Percentiles rank a stretch among this genome's conserved stretches.
Conservation (phyloP, 2,329 filamentous ascomycete genomes). For the Madurella fahalii region DNA sequence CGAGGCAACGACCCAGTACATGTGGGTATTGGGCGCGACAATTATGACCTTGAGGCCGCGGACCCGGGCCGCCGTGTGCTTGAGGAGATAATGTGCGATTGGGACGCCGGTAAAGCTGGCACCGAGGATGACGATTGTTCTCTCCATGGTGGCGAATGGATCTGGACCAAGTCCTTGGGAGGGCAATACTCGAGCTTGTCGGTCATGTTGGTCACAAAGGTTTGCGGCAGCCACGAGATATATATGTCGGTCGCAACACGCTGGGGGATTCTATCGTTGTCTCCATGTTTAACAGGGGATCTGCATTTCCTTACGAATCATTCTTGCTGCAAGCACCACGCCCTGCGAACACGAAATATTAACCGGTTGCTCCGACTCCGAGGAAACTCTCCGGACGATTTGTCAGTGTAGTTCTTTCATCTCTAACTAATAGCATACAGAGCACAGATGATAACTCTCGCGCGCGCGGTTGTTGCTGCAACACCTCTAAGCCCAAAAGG, state of each 20-base stretch:
- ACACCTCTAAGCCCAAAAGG: neutral
- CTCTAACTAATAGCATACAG: too few relatives aligned
- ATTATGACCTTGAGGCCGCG: conserved; percentile 33
- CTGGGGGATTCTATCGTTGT: neutral
- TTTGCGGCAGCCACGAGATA: too few relatives aligned
- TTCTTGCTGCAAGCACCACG: too few relatives aligned
- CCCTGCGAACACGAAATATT: too few relatives aligned
- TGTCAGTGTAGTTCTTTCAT: too few relatives aligned
- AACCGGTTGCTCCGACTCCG: too few relatives aligned
- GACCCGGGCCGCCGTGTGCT: conserved; percentile 38
- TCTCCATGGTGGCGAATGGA: conserved; percentile 16
- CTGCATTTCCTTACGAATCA: too few relatives aligned
- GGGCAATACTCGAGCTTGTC: neutral
- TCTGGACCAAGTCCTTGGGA: neutral
- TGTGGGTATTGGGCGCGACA: conserved; percentile 27
- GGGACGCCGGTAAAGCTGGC: conserved; percentile 45
- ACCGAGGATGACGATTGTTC: conserved; percentile 47
- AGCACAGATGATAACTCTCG: too few relatives aligned
- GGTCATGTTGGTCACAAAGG: too few relatives aligned
- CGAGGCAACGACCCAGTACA: conserved; percentile 26
- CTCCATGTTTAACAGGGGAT: neutral
- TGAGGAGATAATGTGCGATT: conserved; percentile 48
- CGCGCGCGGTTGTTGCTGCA: neutral
- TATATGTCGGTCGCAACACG: neutral
- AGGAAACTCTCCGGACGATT: too few relatives aligned